Conservation (phyloP, 1,139 yeast species). For the Suhomyces wounanorum region DNA sequence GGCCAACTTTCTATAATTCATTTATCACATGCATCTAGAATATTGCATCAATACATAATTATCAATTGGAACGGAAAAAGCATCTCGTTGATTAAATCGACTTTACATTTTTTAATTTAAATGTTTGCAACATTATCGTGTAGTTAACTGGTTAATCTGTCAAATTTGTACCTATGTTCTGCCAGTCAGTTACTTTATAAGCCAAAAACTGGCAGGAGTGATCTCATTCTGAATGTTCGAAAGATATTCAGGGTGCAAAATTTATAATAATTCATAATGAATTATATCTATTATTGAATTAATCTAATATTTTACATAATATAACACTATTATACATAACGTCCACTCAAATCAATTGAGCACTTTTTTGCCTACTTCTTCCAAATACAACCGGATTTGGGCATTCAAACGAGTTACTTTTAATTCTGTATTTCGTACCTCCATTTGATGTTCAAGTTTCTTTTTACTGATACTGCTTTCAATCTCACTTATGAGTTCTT, state of each 20-base stretch:
- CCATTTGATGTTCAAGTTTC: conserved; percentile 51
- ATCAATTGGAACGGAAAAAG: not conserved
- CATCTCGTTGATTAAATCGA: too few species aligned
- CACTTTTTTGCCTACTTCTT: conserved; percentile 46
- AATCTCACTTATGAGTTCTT: conserved; percentile 48
- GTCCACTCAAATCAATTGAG: conserved; percentile 8
- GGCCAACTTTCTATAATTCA: not conserved
- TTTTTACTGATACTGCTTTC: conserved; percentile 49
- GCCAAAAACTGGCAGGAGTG: too few species aligned
- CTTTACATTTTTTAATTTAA: too few species aligned
- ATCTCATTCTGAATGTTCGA: too few species aligned
- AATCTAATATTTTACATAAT: conserved; percentile 9
- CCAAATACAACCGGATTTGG: conserved; percentile 51
- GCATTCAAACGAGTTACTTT: conserved; percentile 58
- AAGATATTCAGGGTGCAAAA: too few species aligned
- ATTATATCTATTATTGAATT: not conserved
- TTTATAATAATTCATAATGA: not conserved
- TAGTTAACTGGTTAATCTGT: too few species aligned
- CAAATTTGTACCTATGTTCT: too few species aligned
- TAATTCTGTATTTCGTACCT: conserved; percentile 52
- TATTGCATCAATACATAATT: not conserved
- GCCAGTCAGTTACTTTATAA: too few species aligned
- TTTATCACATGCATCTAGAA: not conserved
- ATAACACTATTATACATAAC: conserved; percentile 12
- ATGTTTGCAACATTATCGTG: too few species aligned